Evolutionary conservation across 495 filamentous ascomycete species (phyloP).

Genomic region (Xylaria cubensis): DNA sequence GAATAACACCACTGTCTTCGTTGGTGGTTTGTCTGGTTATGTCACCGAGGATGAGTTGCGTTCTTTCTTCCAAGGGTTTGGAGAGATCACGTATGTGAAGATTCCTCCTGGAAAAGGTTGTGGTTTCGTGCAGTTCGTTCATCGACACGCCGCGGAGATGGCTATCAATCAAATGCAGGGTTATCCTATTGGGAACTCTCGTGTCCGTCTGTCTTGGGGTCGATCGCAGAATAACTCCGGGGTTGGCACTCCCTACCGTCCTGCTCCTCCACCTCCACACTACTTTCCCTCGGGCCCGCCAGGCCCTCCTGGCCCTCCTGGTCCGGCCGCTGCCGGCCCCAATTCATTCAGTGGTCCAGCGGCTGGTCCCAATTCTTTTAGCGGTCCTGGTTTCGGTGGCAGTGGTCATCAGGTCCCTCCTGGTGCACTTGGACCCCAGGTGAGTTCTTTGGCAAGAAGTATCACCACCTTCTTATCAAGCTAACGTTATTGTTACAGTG

Average conservation of each 20-base stretch:
- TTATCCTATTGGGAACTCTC: conserved; percentile 98
- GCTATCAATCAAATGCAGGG: conserved; percentile 99
- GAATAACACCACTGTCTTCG: conserved; percentile 99
- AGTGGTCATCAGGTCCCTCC: conserved; percentile 33
- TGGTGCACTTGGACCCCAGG: conserved; percentile 40
- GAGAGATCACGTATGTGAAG: conserved; percentile 99
- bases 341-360: conserved; percentile 21
- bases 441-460: conserved; percentile 22
- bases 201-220: conserved; percentile 96
- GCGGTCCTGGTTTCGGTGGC: conserved; percentile 30
- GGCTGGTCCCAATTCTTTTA: conserved; percentile 34
- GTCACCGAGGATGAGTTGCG: conserved; percentile 99
- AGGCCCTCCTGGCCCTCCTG: conserved; percentile 58
- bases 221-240: conserved; percentile 99
- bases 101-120: conserved; percentile 99
- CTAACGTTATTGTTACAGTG: conserved; percentile 18
- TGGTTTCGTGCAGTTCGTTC: conserved; percentile 98
- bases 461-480: neutral
- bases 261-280: conserved; percentile 90
- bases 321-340: conserved; percentile 39
- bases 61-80: conserved; percentile 99
- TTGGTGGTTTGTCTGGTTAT: conserved; percentile 96
- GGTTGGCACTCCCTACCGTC: conserved; percentile 95
- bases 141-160: conserved; percentile 99
- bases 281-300: conserved; percentile 80